These are phyloP conservation scores for Plasmodium gonderi DNA, from an alignment of 169 alveolate species.

Conservation along the genomic window DNA sequence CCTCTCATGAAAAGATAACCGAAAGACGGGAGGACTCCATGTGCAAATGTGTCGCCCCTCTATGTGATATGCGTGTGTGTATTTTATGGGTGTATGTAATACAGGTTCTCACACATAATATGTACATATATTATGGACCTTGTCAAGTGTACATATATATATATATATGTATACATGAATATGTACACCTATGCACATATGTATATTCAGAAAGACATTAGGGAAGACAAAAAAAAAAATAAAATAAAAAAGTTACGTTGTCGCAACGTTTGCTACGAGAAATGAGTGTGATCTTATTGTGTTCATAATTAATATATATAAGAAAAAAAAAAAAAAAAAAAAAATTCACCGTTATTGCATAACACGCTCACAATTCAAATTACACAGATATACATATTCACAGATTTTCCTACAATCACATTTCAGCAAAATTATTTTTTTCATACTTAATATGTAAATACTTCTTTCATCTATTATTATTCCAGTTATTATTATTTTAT, in stretches of 20 bases:
- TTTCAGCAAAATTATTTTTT: neutral
- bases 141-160: constrained; percentile 9
- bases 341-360: neutral
- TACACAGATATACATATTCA: neutral
- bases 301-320: neutral
- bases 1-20: neutral
- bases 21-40: neutral
- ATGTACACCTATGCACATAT: neutral
- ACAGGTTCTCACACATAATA: neutral
- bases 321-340: neutral
- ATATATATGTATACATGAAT: constrained; percentile 4
- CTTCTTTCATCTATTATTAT: neutral
- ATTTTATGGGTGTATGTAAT: neutral
- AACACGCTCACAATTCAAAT: neutral
- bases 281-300: neutral
- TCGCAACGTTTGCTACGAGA: constrained; percentile 4
- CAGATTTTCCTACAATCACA: neutral
- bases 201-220: neutral
- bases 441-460: neutral
- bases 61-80: neutral
- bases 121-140: neutral
- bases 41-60: neutral
- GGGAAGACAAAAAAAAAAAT: neutral
- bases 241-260: no score
- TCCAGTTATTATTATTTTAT: no score